Base-by-base conservation (phyloP, 2,329 filamentous ascomycete species). In the Volutella citrinella region DNA sequence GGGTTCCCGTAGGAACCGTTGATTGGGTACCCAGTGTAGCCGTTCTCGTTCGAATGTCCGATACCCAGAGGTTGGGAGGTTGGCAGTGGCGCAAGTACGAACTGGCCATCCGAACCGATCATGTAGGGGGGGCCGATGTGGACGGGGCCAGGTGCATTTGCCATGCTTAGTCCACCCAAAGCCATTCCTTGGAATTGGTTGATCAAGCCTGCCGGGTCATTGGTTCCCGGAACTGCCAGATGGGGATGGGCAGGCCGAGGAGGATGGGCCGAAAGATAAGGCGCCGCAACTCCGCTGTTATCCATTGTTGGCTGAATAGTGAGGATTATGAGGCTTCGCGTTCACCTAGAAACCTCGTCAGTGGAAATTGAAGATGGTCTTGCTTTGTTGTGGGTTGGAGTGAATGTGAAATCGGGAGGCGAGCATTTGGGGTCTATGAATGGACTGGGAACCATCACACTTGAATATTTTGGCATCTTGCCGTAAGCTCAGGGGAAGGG, bases 161-260 rank as follows among this genome's bases (percentile, higher is more conserved):
- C 45, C 48, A 65, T 60, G 32, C 52, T 46, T 45, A 65, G 52
- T 21, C 56, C 52, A 17, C 61, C 52, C 21, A 69, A 44, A 19
- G 58, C 58, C 58, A 69, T 57, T 18, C 56, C 54, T 28, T 59
- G 51, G 42, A 65, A 65, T 29, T 61, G 57, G 29, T 51, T 57
- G 31, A 64, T 51, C 31, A 65, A 40, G 12, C 44, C 40, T 32
- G 41, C 51, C 19, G 52, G 52, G 27, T 65, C 61, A 27, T 45
- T 51, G 16, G 54, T 46, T 12, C 49, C 52, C 28, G 57, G 57
- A 19, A 51, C 44, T 27, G 54, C 32, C 18, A 54, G 45, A 30
- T 60, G 59, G 18, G 48, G 47, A 21, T 57, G 60, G 27, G 48
- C 39, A 17, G 47, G 42, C 29, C 62, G 51, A 20, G 52, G 50